Base-by-base conservation (phyloP, 164 flowering plant species). In the Protea cynaroides region DNA sequence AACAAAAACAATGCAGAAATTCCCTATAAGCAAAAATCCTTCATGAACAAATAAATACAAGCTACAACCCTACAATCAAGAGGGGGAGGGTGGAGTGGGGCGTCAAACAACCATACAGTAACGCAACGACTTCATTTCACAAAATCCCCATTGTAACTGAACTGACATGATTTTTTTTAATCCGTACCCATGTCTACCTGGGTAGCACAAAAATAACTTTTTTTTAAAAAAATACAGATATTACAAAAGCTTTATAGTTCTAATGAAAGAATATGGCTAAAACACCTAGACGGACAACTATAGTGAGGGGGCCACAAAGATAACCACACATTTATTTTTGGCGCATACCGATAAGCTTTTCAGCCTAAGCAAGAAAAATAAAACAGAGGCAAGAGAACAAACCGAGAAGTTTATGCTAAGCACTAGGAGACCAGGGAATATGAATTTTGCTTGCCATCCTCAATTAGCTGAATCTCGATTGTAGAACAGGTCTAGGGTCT, bases 401-500 rank as follows among this genome's bases (percentile, higher is more conserved):
- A 53, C 61, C 22, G 43, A 12, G 37, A 70, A 59, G 58, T 66
- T 55, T 63, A 23, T 44, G n/a, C 6, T 36, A 38, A 25, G 25
- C 56, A 21, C 47, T n/a, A 17, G 40, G 36, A n/a, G n/a, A n/a
- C n/a, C n/a, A n/a, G 15, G 54, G 19, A 15, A 43, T 21, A 4
- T 17, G 4, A 36, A 44, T 40, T 37, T 52, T 24, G 19, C 51
- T 40, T 47, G 46, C 50, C 34, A n/a, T 46, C 46, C 11, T 81
- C 78, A 87, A 66, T 80, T 78, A 23, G 78, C 29, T 17, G 86
- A 65, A 15, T 87, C 94, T 25, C 94, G 82, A 81, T 83, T 90
- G 50, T 66, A 66, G 80, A 82, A 43, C 52, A 68, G 84, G 63
- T 90, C 96, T 24, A 95, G 86, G 23, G 96, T 95, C 86, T 95